Conservation (phyloP, 78 protist genomes). For the Chrysochromulina tobinii region DNA sequence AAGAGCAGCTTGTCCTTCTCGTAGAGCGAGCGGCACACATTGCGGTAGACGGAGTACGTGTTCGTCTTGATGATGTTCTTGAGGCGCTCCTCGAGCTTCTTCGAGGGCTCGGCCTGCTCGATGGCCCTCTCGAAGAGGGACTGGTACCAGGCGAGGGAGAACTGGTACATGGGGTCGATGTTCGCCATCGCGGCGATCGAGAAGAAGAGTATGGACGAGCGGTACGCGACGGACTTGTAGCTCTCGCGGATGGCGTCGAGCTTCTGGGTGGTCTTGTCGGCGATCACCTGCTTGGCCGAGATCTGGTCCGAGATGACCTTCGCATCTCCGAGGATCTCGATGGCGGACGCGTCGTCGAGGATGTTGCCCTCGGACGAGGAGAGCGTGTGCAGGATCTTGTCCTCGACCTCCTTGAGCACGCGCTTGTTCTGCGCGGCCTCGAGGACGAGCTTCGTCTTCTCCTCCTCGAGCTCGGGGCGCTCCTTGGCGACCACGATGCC, state of each 20-base stretch:
- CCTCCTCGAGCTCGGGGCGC: conserved; percentile 65
- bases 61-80: neutral
- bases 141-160: conserved; percentile 64
- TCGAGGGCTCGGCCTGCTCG: neutral
- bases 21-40: conserved; percentile 64
- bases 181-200: conserved; percentile 63
- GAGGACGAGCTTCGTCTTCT: conserved; percentile 36
- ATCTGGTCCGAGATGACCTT: conserved; percentile 55
- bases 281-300: conserved; percentile 55
- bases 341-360: conserved; percentile 70
- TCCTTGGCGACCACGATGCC: conserved; percentile 57
- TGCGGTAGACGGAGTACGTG: conserved; percentile 61
- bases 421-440: conserved; percentile 49
- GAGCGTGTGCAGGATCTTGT: conserved; percentile 61
- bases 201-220: conserved; percentile 76
- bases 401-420: conserved; percentile 48
- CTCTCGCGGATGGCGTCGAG: conserved; percentile 57
- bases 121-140: conserved; percentile 56
- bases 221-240: conserved; percentile 64
- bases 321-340: conserved; percentile 53
- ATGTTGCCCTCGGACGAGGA: conserved; percentile 60
- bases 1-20: conserved; percentile 77
- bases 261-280: conserved; percentile 56
- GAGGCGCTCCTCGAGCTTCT: conserved; percentile 41
- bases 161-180: conserved; percentile 82